Conservation (phyloP, 2,329 filamentous ascomycete genomes). For the Trichoderma sp. region DNA sequence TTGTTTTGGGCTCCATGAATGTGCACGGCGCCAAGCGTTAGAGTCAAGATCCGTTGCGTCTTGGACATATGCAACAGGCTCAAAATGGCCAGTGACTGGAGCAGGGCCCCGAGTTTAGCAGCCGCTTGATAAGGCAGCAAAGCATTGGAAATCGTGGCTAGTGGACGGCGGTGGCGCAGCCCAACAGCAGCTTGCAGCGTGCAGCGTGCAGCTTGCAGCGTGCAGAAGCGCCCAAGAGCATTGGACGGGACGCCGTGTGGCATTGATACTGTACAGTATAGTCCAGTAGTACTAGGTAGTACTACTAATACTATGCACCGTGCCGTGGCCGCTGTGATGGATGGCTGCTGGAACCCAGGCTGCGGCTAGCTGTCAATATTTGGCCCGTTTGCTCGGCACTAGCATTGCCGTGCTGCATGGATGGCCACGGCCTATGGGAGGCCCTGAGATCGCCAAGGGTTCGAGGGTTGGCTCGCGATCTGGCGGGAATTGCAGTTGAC, state of each 20-base stretch:
- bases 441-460: conserved; percentile 14
- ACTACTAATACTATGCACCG: no score
- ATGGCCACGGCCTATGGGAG: background rate
- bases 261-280: no score
- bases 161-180: conserved; percentile 11
- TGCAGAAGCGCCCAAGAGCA: conserved; percentile 6
- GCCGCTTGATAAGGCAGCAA: background rate
- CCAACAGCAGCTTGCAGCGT: background rate
- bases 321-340: no score
- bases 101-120: background rate
- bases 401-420: conserved; percentile 1
- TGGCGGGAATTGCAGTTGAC: conserved; percentile 12
- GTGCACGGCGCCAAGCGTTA: conserved; percentile 13
- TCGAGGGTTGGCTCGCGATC: conserved; percentile 3
- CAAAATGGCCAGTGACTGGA: background rate
- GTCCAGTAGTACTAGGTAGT: no score
- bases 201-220: background rate
- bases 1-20: conserved; percentile 1
- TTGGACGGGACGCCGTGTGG: no score
- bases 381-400: conserved; percentile 7
- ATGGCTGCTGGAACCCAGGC: background rate
- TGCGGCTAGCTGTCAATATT: background rate
- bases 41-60: conserved; percentile 8
- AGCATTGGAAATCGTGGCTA: conserved; percentile 6
- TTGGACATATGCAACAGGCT: conserved; percentile 15